Evolutionary conservation across 805 yeast genomes (phyloP), one percentile per base, ranked within the genome.

Genomic region (Vanderwaltozyma tropicalis): DNA sequence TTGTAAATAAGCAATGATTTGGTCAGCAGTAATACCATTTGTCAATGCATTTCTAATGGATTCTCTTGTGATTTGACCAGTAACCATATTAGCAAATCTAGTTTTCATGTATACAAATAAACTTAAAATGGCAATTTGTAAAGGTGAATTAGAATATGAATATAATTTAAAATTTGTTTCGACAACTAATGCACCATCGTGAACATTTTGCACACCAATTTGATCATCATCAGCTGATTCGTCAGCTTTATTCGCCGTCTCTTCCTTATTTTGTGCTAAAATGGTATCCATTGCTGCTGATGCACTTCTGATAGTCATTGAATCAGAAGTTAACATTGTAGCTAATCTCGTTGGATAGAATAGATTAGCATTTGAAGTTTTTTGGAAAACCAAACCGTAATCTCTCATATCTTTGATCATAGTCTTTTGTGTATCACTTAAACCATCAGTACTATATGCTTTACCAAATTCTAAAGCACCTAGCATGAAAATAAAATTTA

Each of bases 11-110:
- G 85, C 76, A 43, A 92, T 81, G 48, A 92, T 84, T 57, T 92
- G 98, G 28, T 87, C 96, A 0, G 97, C 89, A 0, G 96, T 83
- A 49, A 92, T 92, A 21, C 98, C 98, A 49, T 82, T 85, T 30
- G 67, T 56, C 28, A 92, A 62, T 0, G 98, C 98, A 38, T 72
- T 67, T 42, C 97, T 69, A 16, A 92, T 79, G 0, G 95, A 84
- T 50, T 89, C 96, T 58, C 97, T 74, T 5, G 96, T 88, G 41
- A 92, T 72, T 46, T 83, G 86, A 2, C 98, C 98, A 4, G 92
- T 76, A 3, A 92, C 96, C 80, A 92, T 78, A 55, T 92, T 92
- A 12, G 87, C 68, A 58, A 92, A 92, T 42, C 98, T 68, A 0
- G 94, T 72, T 46, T 76, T 80, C 42, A 92, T 62, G 53, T 85